These are phyloP conservation scores for Blastobotrys niveus DNA, from an alignment of 1,139 yeast species.

Conservation along the genomic window DNA sequence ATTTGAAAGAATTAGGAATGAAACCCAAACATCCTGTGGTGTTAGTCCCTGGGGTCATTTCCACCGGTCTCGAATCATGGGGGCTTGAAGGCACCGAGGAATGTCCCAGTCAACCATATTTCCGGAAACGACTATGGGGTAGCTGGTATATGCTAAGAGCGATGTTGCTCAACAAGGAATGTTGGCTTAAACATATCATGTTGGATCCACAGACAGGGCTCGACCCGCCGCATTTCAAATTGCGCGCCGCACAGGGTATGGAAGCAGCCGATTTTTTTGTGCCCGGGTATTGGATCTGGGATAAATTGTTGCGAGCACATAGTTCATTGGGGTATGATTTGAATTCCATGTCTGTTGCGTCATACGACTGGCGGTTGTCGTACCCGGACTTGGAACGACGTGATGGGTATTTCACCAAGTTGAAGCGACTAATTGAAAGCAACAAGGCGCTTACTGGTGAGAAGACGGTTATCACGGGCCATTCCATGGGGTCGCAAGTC, in stretches of 20 bases:
- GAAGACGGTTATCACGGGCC: constrained; percentile 77
- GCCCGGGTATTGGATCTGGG: constrained; percentile 99
- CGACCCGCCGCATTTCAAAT: constrained; percentile 75
- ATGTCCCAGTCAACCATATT: constrained; percentile 79
- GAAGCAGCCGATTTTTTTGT: constrained; percentile 96
- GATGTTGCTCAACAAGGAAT: constrained; percentile 83
- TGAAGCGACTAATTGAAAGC: constrained; percentile 68
- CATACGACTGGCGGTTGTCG: constrained; percentile 94
- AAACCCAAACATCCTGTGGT: constrained; percentile 69
- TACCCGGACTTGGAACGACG: constrained; percentile 81
- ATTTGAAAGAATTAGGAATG: constrained; percentile 52
- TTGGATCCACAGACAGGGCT: constrained; percentile 86
- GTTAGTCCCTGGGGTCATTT: constrained; percentile 92
- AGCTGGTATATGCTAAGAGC: constrained; percentile 90
- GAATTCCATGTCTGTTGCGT: constrained; percentile 80
- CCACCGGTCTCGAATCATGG: constrained; percentile 96
- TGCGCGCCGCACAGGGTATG: constrained; percentile 93
- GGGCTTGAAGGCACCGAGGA: constrained; percentile 65
- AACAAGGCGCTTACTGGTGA: constrained; percentile 49
- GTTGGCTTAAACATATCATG: constrained; percentile 91
- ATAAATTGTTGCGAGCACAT: constrained; percentile 82
- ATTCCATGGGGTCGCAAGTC: constrained; percentile 95
- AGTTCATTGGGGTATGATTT: constrained; percentile 95
- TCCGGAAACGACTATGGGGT: constrained; percentile 92
- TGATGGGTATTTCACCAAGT: constrained; percentile 74